Evolutionary conservation across 108 stramenopile species (phyloP).

Genomic region (Schizochytrium sp.): DNA sequence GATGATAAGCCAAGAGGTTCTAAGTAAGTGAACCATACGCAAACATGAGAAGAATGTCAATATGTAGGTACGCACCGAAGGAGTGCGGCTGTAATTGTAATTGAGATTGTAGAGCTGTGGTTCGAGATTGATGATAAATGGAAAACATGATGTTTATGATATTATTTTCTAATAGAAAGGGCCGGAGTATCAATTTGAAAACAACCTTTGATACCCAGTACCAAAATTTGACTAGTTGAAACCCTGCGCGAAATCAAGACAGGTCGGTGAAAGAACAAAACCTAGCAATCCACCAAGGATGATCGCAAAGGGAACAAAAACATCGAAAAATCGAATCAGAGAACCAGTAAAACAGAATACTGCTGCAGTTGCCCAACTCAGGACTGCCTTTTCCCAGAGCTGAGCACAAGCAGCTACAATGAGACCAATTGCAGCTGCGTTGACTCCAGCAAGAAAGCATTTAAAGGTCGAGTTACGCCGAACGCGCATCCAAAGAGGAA

Average conservation of each 20-base stretch:
- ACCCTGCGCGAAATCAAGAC: conserved; percentile 77
- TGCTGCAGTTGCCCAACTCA: conserved; percentile 82
- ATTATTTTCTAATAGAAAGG: no score
- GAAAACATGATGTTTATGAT: no score
- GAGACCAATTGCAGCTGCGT: conserved; percentile 87
- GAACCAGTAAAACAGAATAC: conserved; percentile 80
- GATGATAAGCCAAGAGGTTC: no score
- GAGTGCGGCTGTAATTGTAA: no score
- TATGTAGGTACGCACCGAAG: no score
- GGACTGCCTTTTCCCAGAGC: conserved; percentile 82
- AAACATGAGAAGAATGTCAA: no score
- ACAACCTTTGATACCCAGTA: no score
- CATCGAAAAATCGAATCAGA: conserved; percentile 77
- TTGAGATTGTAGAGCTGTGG: no score
- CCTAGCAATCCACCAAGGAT: conserved; percentile 83
- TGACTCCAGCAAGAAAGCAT: conserved; percentile 83
- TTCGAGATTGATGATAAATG: no score
- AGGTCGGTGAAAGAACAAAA: conserved; percentile 78
- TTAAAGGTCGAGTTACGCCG: conserved; percentile 85
- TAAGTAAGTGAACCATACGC: no score
- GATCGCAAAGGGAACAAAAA: conserved; percentile 81
- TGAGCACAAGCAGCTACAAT: conserved; percentile 87
- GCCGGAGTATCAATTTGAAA: no score
- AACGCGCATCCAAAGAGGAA: conserved; percentile 90
- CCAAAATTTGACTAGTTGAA: not conserved